These are phyloP conservation scores for Hyaloscypha bicolor DNA, from an alignment of 495 filamentous ascomycete species.

Conservation along the genomic window DNA sequence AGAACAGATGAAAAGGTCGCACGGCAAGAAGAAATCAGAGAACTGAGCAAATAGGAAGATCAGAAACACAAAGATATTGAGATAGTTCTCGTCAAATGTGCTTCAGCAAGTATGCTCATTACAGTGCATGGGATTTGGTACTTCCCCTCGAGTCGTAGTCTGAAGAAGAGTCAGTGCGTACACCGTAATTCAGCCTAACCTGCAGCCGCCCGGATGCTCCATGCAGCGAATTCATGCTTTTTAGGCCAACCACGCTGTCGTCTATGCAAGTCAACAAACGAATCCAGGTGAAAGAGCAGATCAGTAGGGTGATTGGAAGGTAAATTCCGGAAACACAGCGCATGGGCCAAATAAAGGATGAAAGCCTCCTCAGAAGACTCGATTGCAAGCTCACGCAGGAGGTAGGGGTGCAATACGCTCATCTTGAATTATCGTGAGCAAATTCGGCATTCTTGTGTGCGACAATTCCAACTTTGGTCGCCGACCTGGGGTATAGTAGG, in stretches of 20 bases:
- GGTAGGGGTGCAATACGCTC: not conserved
- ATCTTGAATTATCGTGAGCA: constrained; percentile 15
- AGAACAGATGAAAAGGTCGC: not conserved
- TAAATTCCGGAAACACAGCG: constrained; percentile 4
- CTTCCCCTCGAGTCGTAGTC: constrained; percentile 37
- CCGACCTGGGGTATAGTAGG: not conserved
- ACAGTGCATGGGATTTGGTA: not conserved
- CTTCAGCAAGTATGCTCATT: not conserved
- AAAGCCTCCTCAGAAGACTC: constrained; percentile 19
- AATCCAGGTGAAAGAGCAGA: constrained; percentile 14
- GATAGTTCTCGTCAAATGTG: not conserved
- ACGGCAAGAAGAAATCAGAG: not conserved
- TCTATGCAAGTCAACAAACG: constrained; percentile 36
- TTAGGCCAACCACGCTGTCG: constrained; percentile 33
- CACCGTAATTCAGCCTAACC: constrained; percentile 14
- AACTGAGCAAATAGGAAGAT: not conserved
- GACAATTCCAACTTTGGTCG: constrained; percentile 2
- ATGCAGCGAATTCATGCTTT: constrained; percentile 18
- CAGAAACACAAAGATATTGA: not conserved
- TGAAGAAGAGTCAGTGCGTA: constrained; percentile 25
- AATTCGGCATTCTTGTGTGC: not conserved
- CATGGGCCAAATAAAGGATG: not conserved
- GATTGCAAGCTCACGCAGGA: constrained; percentile 5
- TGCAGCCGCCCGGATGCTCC: constrained; percentile 23
- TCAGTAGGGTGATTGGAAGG: constrained; percentile 15